A percentile compares a stretch with the other conserved stretches of the same genome.
These are phyloP conservation scores for Diaporthe caulivora DNA, from an alignment of 2,329 filamentous ascomycete species.

Conservation along the genomic window DNA sequence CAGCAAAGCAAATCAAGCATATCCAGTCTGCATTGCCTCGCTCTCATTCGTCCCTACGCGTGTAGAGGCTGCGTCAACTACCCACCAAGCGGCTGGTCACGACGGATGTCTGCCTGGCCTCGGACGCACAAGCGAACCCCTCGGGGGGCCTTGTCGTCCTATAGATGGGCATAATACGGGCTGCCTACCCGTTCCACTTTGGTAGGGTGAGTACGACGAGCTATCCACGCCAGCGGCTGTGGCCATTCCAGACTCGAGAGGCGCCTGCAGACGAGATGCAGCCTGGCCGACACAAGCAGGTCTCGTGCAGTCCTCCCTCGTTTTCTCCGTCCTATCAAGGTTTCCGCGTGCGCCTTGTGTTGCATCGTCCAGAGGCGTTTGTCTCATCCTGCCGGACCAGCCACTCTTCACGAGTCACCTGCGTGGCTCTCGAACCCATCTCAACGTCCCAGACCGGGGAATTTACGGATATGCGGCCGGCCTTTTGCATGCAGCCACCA, in stretches of 20 bases:
- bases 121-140: slow-evolving; percentile 13
- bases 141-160: slow-evolving; percentile 7
- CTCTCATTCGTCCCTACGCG: slow-evolving; percentile 12
- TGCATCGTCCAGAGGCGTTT: slow-evolving; percentile 29
- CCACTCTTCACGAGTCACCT: slow-evolving; percentile 29
- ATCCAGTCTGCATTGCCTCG: background rate
- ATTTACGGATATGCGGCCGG: slow-evolving; percentile 17
- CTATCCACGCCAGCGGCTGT: slow-evolving; percentile 11
- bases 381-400: slow-evolving; percentile 33
- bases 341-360: slow-evolving; percentile 25
- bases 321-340: slow-evolving; percentile 31
- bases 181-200: slow-evolving; percentile 3
- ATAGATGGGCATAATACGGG: slow-evolving; percentile 6
- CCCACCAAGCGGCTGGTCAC: slow-evolving; percentile 20
- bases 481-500: slow-evolving; percentile 10
- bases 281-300: slow-evolving; percentile 29
- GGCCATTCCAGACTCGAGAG: slow-evolving; percentile 29
- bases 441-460: slow-evolving; percentile 20
- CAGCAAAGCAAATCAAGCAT: slow-evolving; percentile 24
- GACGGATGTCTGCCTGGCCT: slow-evolving; percentile 24
- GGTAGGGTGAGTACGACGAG: slow-evolving; percentile 19
- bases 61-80: slow-evolving; percentile 28
- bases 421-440: slow-evolving; percentile 14
- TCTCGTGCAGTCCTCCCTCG: slow-evolving; percentile 21
- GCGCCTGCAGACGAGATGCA: slow-evolving; percentile 29